Evolutionary conservation across 1,139 yeast species (phyloP).

Genomic region (Pichia sp.): DNA sequence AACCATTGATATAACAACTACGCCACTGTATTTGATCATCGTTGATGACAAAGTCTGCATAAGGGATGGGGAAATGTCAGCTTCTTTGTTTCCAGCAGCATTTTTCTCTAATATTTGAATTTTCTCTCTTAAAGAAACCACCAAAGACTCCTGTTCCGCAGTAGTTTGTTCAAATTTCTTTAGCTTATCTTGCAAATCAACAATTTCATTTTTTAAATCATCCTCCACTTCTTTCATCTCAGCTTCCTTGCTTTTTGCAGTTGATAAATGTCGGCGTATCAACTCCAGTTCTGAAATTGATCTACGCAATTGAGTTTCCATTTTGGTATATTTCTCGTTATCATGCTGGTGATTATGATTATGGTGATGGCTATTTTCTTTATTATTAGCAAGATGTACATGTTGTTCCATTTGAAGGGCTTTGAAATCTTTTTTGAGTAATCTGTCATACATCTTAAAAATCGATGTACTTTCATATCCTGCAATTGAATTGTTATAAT

Average conservation of each 20-base stretch:
- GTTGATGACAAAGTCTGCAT: not conserved
- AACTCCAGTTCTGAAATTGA: conserved; percentile 18
- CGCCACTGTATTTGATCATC: not conserved
- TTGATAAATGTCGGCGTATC: conserved; percentile 18
- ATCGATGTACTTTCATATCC: conserved; percentile 6
- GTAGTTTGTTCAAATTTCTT: not conserved
- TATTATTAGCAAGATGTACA: not conserved
- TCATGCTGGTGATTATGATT: not conserved
- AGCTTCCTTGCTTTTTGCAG: conserved; percentile 16
- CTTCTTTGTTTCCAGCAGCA: not conserved
- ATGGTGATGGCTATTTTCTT: not conserved
- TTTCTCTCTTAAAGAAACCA: not conserved
- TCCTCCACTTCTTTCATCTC: conserved; percentile 4
- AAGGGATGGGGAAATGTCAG: not conserved
- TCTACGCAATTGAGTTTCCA: conserved; percentile 24
- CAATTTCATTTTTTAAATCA: not conserved
- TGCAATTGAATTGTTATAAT: conserved; percentile 27
- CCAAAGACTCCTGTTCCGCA: not conserved
- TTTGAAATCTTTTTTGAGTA: conserved; percentile 2
- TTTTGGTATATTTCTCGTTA: conserved; percentile 13
- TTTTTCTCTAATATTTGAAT: not conserved
- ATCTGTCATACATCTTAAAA: conserved; percentile 10
- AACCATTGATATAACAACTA: not conserved
- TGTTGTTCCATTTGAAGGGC: not conserved
- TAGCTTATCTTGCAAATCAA: not conserved